Evolutionary conservation across 108 stramenopile genomes (phyloP), one percentile per base, ranked within the genome.

Genomic region (Parmales sp.): DNA sequence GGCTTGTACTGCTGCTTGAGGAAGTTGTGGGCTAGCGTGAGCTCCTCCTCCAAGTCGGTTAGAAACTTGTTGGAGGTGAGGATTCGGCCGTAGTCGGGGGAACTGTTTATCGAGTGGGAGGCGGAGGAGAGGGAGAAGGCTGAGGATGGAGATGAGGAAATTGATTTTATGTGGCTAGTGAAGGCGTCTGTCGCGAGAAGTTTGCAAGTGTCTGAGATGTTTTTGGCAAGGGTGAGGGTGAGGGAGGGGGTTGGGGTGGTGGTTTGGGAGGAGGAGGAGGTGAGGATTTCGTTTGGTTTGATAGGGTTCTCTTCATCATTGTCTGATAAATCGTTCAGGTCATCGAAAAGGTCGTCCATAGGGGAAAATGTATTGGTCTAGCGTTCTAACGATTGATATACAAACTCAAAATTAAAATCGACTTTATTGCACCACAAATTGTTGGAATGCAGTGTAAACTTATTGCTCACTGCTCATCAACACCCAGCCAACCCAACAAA

Each of bases 251-350:
- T 51, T n/a, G 48, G 38, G 20, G 11, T 25, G 19, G 22, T 25
- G 66, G 60, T 31, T 51, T 23, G 19, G 38, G n/a, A 18, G 50
- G 19, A 9, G n/a, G 50, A 8, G n/a, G 18, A 9, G 7, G 20
- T 22, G 20, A 67, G 54, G 43, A 39, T 48, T 11, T 44, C 34
- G 25, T 43, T 67, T 22, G 63, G 68, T 8, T 39, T 46, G 39
- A 54, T 67, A 28, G 38, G 23, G 26, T 72, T 51, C 36, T 80
- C 77, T 13, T 85, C 76, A 19, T 90, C 87, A 9, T 69, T 79
- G 69, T 88, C 87, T 43, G 81, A 84, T 45, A 90, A 75, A 64
- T 90, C 90, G 46, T 88, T 86, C 9, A 90, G 76, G 75, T 90
- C 90, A 63, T 87, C 90, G 65, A 90, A 67, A 1, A 90, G 78